These are phyloP conservation scores for Castanea mollissima DNA, from an alignment of 306 rosid genomes.

Conservation along the genomic window DNA sequence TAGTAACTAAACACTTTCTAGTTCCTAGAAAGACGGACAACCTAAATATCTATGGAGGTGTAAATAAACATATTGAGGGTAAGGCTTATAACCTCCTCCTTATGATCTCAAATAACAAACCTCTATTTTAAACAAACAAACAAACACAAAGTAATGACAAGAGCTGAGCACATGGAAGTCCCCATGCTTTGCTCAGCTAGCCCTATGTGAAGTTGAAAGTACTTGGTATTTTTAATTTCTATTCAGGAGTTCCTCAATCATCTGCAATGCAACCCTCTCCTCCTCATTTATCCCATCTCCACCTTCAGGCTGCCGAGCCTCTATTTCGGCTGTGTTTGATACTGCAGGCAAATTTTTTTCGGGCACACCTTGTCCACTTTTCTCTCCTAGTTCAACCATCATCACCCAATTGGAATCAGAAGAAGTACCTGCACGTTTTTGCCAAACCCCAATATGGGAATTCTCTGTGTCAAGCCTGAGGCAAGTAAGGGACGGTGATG, in stretches of 20 bases:
- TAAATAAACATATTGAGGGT: conserved; percentile 3
- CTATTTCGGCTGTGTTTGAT: conserved; percentile 9
- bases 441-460: conserved; percentile 84
- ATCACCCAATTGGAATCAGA: conserved; percentile 74
- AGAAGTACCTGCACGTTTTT: conserved; percentile 55
- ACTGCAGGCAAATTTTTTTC: background rate
- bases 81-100: conserved; percentile 1
- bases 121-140: conserved; percentile 22
- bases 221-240: conserved; percentile 30
- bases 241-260: conserved; percentile 81
- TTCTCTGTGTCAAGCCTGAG: conserved; percentile 78
- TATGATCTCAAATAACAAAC: conserved; percentile 20
- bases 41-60: background rate
- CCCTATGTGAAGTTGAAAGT: conserved; percentile 27
- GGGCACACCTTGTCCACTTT: conserved; percentile 4
- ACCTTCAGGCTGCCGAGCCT: conserved; percentile 19
- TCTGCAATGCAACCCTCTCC: conserved; percentile 58
- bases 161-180: conserved; percentile 8
- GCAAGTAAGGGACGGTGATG: conserved; percentile 79
- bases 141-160: conserved; percentile 14
- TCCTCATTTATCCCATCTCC: conserved; percentile 43
- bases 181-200: conserved; percentile 1
- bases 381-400: conserved; percentile 63
- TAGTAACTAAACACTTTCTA: background rate
- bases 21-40: background rate